Base-by-base conservation (phyloP, 352 stramenopile species). In the Globisporangium sylvaticum region DNA sequence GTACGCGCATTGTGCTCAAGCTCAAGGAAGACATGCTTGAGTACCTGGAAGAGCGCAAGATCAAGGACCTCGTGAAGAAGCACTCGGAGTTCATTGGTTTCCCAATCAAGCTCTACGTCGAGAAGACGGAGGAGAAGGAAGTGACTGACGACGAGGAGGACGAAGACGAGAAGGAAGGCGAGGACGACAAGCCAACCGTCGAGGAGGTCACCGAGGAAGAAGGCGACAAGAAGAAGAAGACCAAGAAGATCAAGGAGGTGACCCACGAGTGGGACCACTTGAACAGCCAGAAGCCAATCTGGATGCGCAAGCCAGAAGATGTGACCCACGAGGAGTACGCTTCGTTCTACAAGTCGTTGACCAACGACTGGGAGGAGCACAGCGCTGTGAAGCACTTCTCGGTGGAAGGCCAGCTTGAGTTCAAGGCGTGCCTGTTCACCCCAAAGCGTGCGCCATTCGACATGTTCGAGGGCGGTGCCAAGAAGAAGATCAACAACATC, bases 11-110 rank as follows among this genome's bases (percentile, higher is more conserved):
- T 71, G 92, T 98, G 61, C 80, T 99, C 27, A 95, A 97, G 79
- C 75, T 99, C 32, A 99, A 99, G 96, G 97, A 99, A 77, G 97
- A 99, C 83, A 98, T 99, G 97, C 89, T 95, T 7, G 97, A 99
- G 79, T 99, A 99, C 88, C 78, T 99, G 1, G 97, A 99, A 80
- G 97, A 99, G 82, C 92, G 92, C 76, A 96, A 97, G 74, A 82
- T 99, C 63, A 99, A 99, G 83, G 97, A 99, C 79, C 81, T 99
- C 39, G 97, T 99, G 56, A 99, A 99, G 94, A 99, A 99, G 87
- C 97, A 99, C 87, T 99, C 94, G 8, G 97, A 99, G 84, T 99
- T 99, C 87, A 99, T 99, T 88, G 94, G 96, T 58, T 99, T 99
- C 95, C 96, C 97, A 37, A 99, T 99, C 84, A 98, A 98, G 84